Conservation (phyloP, 2,329 filamentous ascomycete genomes). For the Myriosclerotinia scirpicola region DNA sequence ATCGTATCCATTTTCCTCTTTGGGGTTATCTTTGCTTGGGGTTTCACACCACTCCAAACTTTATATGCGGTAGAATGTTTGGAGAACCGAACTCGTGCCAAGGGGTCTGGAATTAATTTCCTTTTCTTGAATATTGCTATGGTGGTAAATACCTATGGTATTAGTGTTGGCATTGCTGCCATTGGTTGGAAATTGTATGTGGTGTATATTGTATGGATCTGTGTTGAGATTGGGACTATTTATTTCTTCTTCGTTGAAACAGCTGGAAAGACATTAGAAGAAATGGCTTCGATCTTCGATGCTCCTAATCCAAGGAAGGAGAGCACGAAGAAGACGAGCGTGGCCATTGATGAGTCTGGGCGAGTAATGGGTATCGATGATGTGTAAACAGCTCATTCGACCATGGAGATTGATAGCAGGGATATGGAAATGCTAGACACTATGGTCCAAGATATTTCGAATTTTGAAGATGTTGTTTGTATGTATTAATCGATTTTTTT, state of each 20-base stretch:
- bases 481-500: not conserved
- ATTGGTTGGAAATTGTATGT: constrained; percentile 42
- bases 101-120: constrained; percentile 48
- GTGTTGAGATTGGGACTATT: constrained; percentile 33
- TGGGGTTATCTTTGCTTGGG: constrained; percentile 46
- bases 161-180: constrained; percentile 42
- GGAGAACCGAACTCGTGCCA: constrained; percentile 48
- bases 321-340: not conserved
- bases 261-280: constrained; percentile 35
- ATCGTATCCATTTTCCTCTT: constrained; percentile 52
- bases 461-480: not conserved
- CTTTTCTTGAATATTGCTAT: constrained; percentile 42
- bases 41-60: constrained; percentile 48
- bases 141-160: constrained; percentile 45
- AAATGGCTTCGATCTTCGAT: constrained; percentile 34
- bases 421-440: too few species aligned
- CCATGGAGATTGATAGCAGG: not conserved
- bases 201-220: constrained; percentile 34
- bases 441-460: not conserved
- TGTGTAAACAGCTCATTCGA: not conserved
- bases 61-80: constrained; percentile 52
- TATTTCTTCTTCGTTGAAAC: constrained; percentile 41
- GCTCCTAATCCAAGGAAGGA: not conserved
- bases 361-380: constrained; percentile 2
- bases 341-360: constrained; percentile 6